Evolutionary conservation across 192 early-diverging fungal genomes (phyloP), one percentile per base, ranked within the genome.

Genomic region (Umbelopsis isabellina): DNA sequence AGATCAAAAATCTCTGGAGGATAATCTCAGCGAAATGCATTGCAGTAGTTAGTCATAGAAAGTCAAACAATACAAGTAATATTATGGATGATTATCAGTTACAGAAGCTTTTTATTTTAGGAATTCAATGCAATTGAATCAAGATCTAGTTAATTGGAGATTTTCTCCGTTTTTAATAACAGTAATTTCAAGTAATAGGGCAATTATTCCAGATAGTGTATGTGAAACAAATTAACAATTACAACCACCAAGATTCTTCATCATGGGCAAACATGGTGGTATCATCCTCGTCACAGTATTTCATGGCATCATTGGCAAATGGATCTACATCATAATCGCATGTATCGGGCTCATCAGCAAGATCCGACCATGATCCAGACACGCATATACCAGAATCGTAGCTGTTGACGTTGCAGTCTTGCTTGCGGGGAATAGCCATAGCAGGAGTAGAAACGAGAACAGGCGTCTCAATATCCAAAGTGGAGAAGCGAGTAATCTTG

Each of bases 181-280:
- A 41, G 37, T 41, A 41, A 41, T 41, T 41, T 41, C 37, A 41
- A 4, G 10, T 41, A 10, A 10, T 41, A 41, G 6, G 37, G 10
- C 37, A 41, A 10, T 10, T 30, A 30, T 41, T 41, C 37, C 37
- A 41, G 37, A 41, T 41, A 41, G 37, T 41, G 37, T 41, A 41
- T 9, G 37, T 41, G 37, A 8, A 30, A 65, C 21, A 41, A 65
- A 33, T 58, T 13, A 64, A 22, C 12, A 41, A 15, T 76, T 67
- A 76, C 46, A 76, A 53, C 75, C 75, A 76, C 75, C 75, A 76
- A n/a, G 70, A 61, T 68, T 76, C 75, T 30, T 76, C 69, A 46
- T 52, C 35, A 47, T 76, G 75, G 7, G 71, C 70, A 68, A 76
- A 76, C 64, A 76, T 71, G 20, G 37, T 41, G 37, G 69, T 55